A percentile compares a stretch with the other conserved stretches of the same genome.
These are phyloP conservation scores for Teunomyces atbi DNA, from an alignment of 805 yeast species.

Conservation along the genomic window DNA sequence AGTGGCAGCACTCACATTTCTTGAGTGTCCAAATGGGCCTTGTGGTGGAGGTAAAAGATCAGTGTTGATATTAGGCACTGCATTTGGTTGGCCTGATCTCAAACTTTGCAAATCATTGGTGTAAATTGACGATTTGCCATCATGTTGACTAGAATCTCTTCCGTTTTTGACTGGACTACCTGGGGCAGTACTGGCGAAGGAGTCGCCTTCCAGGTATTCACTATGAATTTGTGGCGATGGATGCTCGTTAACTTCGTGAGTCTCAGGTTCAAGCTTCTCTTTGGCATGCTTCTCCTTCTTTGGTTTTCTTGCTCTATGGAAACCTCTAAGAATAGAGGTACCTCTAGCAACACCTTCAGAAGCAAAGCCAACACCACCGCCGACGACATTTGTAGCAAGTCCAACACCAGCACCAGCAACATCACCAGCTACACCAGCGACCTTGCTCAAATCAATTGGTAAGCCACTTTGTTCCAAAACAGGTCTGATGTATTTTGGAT, in stretches of 20 bases:
- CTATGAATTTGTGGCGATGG: constrained; percentile 1
- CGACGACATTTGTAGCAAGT: constrained; percentile 21
- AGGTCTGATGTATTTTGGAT: constrained; percentile 70
- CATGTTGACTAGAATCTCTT: constrained; percentile 4
- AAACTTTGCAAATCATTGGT: constrained; percentile 34
- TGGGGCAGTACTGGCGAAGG: neutral
- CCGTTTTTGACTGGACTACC: constrained; percentile 1
- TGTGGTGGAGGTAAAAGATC: constrained; percentile 40
- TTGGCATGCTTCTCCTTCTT: constrained; percentile 5
- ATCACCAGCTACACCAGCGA: constrained; percentile 22
- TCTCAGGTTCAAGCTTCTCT: neutral
- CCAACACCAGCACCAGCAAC: constrained; percentile 21
- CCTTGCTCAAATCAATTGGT: constrained; percentile 35
- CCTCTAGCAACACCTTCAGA: constrained; percentile 51
- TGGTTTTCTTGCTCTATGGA: constrained; percentile 23
- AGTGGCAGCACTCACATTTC: constrained; percentile 24
- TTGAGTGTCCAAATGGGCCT: constrained; percentile 24
- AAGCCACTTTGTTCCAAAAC: constrained; percentile 40
- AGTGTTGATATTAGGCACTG: constrained; percentile 32
- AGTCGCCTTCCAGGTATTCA: constrained; percentile 5
- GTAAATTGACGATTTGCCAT: constrained; percentile 15
- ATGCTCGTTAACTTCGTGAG: neutral
- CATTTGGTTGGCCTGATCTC: constrained; percentile 31
- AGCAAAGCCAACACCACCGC: constrained; percentile 34
- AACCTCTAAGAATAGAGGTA: constrained; percentile 36